Evolutionary conservation across 2,329 filamentous ascomycete species (phyloP).

Genomic region (Fusarium sp.): DNA sequence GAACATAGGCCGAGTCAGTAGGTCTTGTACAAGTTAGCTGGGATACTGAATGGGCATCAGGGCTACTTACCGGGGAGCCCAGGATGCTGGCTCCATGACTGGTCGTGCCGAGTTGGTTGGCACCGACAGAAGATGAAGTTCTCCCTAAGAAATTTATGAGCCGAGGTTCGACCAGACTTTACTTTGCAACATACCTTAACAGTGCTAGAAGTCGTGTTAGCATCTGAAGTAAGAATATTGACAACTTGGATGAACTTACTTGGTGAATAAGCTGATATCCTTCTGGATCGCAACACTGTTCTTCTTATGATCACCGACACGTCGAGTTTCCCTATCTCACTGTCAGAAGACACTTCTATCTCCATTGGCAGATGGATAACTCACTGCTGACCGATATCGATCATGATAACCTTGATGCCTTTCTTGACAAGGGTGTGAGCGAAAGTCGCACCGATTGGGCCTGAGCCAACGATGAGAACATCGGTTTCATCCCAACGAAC

Average conservation of each 20-base stretch:
- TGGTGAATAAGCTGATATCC: conserved; percentile 13
- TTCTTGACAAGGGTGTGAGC: conserved; percentile 1
- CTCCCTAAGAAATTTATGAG: background rate
- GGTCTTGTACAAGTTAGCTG: background rate
- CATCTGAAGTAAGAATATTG: background rate
- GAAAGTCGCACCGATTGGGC: conserved; percentile 11
- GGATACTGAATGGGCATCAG: accelerated
- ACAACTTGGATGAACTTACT: background rate
- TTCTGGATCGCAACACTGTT: conserved; percentile 18
- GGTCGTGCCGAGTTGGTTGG: background rate
- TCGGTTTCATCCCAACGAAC: background rate
- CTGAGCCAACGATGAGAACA: conserved; percentile 8
- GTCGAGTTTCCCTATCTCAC: background rate
- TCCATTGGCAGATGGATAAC: background rate
- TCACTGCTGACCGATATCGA: conserved; percentile 11
- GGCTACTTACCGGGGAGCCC: background rate
- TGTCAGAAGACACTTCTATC: background rate
- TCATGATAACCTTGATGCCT: conserved; percentile 7
- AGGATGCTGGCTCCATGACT: background rate
- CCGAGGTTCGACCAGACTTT: too few relatives aligned
- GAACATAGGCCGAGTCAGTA: background rate
- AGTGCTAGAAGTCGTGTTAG: background rate
- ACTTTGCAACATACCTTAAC: background rate
- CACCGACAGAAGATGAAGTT: background rate
- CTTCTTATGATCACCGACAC: conserved; percentile 9